Evolutionary conservation across 768 basidiomycete species (phyloP).

Genomic region (Suillus subalutaceus): DNA sequence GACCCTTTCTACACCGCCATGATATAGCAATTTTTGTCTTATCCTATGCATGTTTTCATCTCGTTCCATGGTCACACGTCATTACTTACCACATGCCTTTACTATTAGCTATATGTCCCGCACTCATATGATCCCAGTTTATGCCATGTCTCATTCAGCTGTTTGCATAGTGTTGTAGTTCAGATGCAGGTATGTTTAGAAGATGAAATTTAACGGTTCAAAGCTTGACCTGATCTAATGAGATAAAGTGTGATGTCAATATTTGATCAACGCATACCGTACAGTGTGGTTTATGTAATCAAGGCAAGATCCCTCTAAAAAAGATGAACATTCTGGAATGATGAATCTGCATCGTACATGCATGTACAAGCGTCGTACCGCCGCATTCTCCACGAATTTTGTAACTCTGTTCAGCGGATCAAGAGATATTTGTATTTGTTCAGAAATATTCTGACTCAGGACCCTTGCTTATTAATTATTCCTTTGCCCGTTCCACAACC

Average conservation of each 20-base stretch:
- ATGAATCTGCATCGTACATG: no score
- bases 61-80: slow-evolving; percentile 5
- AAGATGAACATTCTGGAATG: not conserved
- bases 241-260: not conserved
- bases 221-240: not conserved
- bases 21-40: slow-evolving; percentile 12
- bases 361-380: no score
- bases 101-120: slow-evolving; percentile 2
- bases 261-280: not conserved
- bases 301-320: not conserved
- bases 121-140: slow-evolving; percentile 3
- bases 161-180: not conserved
- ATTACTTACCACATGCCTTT: slow-evolving; percentile 5
- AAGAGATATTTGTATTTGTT: not conserved
- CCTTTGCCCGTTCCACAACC: no score
- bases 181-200: not conserved
- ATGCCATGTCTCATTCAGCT: not conserved
- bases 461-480: not conserved
- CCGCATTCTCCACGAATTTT: not conserved
- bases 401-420: not conserved
- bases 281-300: not conserved
- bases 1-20: slow-evolving; percentile 12
- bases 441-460: not conserved
- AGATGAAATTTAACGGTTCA: not conserved
- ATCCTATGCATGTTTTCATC: slow-evolving; percentile 14